These are phyloP conservation scores for Kuraishia hungarica DNA, from an alignment of 805 yeast genomes.

Conservation along the genomic window DNA sequence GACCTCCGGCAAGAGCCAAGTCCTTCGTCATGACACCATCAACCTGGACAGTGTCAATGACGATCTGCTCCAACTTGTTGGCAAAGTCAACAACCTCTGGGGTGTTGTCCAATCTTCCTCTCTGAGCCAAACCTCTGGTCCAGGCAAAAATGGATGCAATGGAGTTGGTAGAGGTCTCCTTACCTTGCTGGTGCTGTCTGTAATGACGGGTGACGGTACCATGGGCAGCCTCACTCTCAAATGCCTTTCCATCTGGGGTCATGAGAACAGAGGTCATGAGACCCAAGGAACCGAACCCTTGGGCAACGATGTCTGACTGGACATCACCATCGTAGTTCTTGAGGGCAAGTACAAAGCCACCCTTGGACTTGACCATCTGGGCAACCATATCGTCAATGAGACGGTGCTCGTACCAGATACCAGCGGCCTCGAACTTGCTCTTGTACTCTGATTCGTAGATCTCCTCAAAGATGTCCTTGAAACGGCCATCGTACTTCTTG, in stretches of 20 bases:
- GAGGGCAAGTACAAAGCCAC: constrained; percentile 93
- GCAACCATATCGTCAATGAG: constrained; percentile 98
- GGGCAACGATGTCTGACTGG: constrained; percentile 93
- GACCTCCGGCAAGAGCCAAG: constrained; percentile 83
- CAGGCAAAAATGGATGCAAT: constrained; percentile 97
- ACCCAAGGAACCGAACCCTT: constrained; percentile 95
- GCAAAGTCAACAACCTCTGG: constrained; percentile 83
- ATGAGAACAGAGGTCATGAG: constrained; percentile 95
- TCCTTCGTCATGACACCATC: constrained; percentile 96
- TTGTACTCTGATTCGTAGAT: constrained; percentile 68
- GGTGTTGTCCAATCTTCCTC: constrained; percentile 83
- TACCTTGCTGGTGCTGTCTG: constrained; percentile 93
- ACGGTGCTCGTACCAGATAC: constrained; percentile 97
- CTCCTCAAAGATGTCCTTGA: constrained; percentile 86
- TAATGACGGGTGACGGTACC: constrained; percentile 97
- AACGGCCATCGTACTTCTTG: constrained; percentile 90
- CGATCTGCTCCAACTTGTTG: constrained; percentile 70
- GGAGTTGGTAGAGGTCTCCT: constrained; percentile 94
- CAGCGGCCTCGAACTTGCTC: constrained; percentile 59
- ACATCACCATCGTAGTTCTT: constrained; percentile 98
- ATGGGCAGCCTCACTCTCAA: constrained; percentile 98
- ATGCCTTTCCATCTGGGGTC: constrained; percentile 94
- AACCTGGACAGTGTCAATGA: constrained; percentile 72
- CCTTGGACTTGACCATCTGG: constrained; percentile 92
- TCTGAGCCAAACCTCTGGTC: constrained; percentile 88